Conservation (phyloP, 768 basidiomycete genomes). For the Kwoniella newhampshirensis region DNA sequence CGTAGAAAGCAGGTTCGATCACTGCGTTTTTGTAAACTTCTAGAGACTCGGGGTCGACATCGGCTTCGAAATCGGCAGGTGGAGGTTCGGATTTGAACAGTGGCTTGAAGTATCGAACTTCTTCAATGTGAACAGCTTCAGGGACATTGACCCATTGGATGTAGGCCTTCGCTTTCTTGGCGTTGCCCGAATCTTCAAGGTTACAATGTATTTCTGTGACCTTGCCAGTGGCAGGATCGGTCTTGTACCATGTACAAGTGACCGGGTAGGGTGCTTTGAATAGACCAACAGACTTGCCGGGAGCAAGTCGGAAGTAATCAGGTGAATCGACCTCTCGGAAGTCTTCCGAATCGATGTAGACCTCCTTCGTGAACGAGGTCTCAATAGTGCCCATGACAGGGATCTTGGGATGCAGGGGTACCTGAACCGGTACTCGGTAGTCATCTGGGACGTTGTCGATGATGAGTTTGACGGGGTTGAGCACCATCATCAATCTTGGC, state of each 20-base stretch:
- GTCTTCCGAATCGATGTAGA: slow-evolving; percentile 92
- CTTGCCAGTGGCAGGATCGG: slow-evolving; percentile 67
- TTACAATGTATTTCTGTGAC: slow-evolving; percentile 76
- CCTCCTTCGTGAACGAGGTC: slow-evolving; percentile 72
- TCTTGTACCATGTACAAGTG: slow-evolving; percentile 85
- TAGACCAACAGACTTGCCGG: slow-evolving; percentile 93
- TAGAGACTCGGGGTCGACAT: slow-evolving; percentile 78
- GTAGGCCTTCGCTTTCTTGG: slow-evolving; percentile 73
- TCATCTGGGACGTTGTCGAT: slow-evolving; percentile 89
- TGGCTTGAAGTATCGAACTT: slow-evolving; percentile 87
- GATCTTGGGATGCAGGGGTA: slow-evolving; percentile 90
- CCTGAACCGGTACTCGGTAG: slow-evolving; percentile 77
- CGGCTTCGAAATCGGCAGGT: slow-evolving; percentile 72
- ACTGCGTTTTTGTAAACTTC: slow-evolving; percentile 77
- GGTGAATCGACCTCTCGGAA: slow-evolving; percentile 82
- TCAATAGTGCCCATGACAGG: slow-evolving; percentile 77
- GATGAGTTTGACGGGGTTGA: slow-evolving; percentile 83
- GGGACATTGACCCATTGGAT: slow-evolving; percentile 80
- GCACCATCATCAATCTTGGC: slow-evolving; percentile 85
- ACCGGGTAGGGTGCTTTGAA: slow-evolving; percentile 91
- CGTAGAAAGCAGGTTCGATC: slow-evolving; percentile 85
- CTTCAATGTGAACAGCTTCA: slow-evolving; percentile 67
- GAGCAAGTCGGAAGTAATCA: slow-evolving; percentile 96
- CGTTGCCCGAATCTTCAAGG: slow-evolving; percentile 64
- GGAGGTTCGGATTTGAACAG: slow-evolving; percentile 95